Conservation (phyloP, 2,329 filamentous ascomycete genomes). For the Beauveria sp. region DNA sequence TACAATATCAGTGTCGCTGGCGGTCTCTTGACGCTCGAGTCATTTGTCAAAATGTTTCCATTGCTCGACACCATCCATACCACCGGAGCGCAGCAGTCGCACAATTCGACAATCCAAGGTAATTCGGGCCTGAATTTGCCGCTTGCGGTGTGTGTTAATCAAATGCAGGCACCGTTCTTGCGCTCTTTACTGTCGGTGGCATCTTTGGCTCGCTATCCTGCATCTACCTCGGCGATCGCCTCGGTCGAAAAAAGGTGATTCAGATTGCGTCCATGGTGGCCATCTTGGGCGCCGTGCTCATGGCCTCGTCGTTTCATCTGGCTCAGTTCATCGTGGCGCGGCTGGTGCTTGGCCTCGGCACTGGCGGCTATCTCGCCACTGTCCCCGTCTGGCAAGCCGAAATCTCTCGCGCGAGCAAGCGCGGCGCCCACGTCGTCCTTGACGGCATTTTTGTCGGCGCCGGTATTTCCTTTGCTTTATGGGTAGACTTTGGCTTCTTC, state of each 20-base stretch:
- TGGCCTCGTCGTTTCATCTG: slow-evolving; percentile 39
- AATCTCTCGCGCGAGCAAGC: slow-evolving; percentile 39
- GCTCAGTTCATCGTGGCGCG: slow-evolving; percentile 32
- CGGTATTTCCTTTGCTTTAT: slow-evolving; percentile 32
- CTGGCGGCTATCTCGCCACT: slow-evolving; percentile 46
- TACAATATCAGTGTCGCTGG: slow-evolving; percentile 65
- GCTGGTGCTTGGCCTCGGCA: slow-evolving; percentile 45
- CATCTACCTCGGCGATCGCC: slow-evolving; percentile 45
- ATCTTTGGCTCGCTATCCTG: slow-evolving; percentile 41
- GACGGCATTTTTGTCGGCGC: slow-evolving; percentile 43
- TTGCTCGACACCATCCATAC: slow-evolving; percentile 44
- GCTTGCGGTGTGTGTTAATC: neutral
- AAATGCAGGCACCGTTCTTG: slow-evolving; percentile 34
- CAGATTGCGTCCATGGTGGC: slow-evolving; percentile 45
- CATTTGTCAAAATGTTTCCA: slow-evolving; percentile 48
- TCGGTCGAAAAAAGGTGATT: slow-evolving; percentile 50
- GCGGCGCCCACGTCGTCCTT: slow-evolving; percentile 39
- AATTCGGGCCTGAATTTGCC: neutral
- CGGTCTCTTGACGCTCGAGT: slow-evolving; percentile 56
- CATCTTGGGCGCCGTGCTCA: slow-evolving; percentile 45
- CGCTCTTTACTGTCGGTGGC: slow-evolving; percentile 49
- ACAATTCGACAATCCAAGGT: slow-evolving; percentile 39
- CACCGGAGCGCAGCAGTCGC: slow-evolving; percentile 23
- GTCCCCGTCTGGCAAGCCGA: slow-evolving; percentile 49
- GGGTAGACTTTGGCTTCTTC: slow-evolving; percentile 39